Base-by-base conservation (phyloP, 2,329 filamentous ascomycete genomes). In the Xylariaceae sp. region DNA sequence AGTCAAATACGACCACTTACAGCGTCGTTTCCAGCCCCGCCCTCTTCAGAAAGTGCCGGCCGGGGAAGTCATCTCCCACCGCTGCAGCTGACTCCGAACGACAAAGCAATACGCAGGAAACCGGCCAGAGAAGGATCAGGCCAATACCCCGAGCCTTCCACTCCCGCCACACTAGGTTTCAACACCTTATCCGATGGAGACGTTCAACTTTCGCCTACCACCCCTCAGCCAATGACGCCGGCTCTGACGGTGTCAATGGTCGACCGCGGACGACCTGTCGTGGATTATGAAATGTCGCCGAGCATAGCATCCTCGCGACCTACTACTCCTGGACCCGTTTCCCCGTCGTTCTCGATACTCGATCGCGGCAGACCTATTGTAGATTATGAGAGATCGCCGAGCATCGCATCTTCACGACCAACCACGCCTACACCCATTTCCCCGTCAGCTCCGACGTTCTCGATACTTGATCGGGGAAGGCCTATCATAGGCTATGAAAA, bases 31-130 rank as follows among this genome's bases (percentile, higher is more conserved):
- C 74, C 75, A 10, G 77, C 73, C 61, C 73, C 75, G 37, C 74
- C 76, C 13, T 61, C 71, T 17, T 76, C 75, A 8, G 71, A 69
- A 45, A 71, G 68, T 53, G 56, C 60, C 15, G 50, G 53, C 55
- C 64, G 64, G 52, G 37, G 50, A 53, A 61, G 58, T 45, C 62
- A 62, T 42, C 59, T 57, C 59, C 70, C 64, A 53, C 67, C 63
- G 59, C 69, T 64, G 53, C 66, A 61, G 18, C 58, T 69, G 7
- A 64, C 68, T 9, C 61, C 69, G 2, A 71, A 68, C 56, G 68
- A 72, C 18, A 78, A 75, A 58, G 74, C 76, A 10, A 77, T 79
- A 59, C 77, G 73, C 61, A 75, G 79, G 59, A 82, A 81, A 66
- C 78, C 78, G 3, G 72, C 76, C 8, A 64, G 60, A 18, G 50